Base-by-base conservation (phyloP, 192 early-diverging fungal genomes). In the Linderina pennispora region DNA sequence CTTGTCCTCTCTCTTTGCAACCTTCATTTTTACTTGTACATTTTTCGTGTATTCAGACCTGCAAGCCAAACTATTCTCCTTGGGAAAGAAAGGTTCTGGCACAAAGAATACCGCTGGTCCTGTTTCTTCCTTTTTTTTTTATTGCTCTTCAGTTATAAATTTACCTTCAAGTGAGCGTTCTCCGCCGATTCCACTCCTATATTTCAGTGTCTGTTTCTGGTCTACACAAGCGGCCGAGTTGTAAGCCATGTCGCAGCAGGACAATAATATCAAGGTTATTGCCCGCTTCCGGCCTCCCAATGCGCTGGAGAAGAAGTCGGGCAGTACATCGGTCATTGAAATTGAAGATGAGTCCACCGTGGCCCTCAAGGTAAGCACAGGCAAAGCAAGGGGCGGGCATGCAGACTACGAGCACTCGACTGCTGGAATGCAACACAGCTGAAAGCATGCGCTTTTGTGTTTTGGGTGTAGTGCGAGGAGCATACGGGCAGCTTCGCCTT, bases 281-380 rank as follows among this genome's bases (percentile, higher is more conserved):
- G 93, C 91, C 77, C 86, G 96, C 41, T 96, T 99, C 75, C 82
- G 93, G 41, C 96, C 96, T 40, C 89, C 94, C 58, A 98, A 98
- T 72, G 74, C 81, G 41, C 64, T 88, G 28, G 96, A 98, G 79
- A 83, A 86, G 44, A 81, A 73, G 39, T 91, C 95, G 58, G 92
- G 92, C 48, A 91, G 94, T 45, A 85, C 85, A 36, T 85, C 86
- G 46, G 82, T 94, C 28, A 78, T 97, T 53, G 70, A 75, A 18
- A 84, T 89, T 49, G 80, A 84, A 47, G 84, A 81, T 47, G 65
- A 75, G 15, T 82, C 91, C 24, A 76, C 61, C 9, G 62, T 70
- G 22, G 58, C 51, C 25, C 43, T 64, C 25, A 61, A 56, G 58
- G 74, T 72, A 62, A 8, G 28, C 11, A 11, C 6, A 31, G 28